Conservation (phyloP, 75 land plant species). For the Cupressus sempervirens region DNA sequence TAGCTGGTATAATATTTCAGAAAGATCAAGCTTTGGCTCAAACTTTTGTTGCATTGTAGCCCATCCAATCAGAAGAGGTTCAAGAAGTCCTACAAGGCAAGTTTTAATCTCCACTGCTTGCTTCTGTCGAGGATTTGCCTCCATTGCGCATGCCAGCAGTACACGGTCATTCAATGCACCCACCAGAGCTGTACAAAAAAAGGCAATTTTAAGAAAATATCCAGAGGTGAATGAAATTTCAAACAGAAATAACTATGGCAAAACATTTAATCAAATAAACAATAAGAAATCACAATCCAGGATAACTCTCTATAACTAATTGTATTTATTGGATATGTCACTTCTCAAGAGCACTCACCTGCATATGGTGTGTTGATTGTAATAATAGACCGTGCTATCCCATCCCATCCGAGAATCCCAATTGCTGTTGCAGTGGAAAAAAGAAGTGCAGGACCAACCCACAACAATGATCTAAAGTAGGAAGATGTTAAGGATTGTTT, state of each 20-base stretch:
- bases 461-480: constrained; percentile 87
- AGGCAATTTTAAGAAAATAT: neutral
- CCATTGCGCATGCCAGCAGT: constrained; percentile 78
- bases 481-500: constrained; percentile 46
- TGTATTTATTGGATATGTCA: neutral
- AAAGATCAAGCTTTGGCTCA: constrained; percentile 93
- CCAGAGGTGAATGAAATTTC: neutral
- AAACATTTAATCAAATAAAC: neutral
- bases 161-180: constrained; percentile 94
- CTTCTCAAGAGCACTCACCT: constrained; percentile 30
- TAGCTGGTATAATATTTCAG: constrained; percentile 85
- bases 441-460: constrained; percentile 97
- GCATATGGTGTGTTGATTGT: constrained; percentile 79
- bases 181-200: constrained; percentile 57
- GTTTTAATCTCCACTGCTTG: constrained; percentile 87
- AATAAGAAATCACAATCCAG: neutral
- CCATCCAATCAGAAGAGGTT: constrained; percentile 97
- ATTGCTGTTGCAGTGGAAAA: constrained; percentile 83
- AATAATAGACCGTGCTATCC: constrained; percentile 65
- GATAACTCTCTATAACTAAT: neutral
- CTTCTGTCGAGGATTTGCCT: constrained; percentile 90
- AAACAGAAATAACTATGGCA: neutral
- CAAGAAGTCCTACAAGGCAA: constrained; percentile 93
- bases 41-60: constrained; percentile 87
- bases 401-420: constrained; percentile 95